These are phyloP conservation scores for Didymella exigua DNA, from an alignment of 2,329 filamentous ascomycete genomes.

Conservation along the genomic window DNA sequence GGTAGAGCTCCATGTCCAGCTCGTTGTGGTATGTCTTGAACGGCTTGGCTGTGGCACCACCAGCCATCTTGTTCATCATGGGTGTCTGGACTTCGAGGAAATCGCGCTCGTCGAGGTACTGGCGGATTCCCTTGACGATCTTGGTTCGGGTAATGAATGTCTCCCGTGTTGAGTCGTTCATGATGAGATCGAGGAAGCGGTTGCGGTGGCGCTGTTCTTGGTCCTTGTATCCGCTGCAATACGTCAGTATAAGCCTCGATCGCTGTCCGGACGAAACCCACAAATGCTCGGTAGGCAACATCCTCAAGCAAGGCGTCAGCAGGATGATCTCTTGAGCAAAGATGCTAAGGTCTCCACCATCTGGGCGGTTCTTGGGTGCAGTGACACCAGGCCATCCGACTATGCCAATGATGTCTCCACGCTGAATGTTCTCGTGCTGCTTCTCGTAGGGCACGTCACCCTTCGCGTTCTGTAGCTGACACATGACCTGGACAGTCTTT, in stretches of 20 bases:
- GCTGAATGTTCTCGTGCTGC: constrained; percentile 85
- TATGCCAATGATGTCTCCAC: constrained; percentile 92
- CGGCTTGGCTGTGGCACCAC: constrained; percentile 92
- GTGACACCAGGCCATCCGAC: constrained; percentile 84
- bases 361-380: constrained; percentile 72
- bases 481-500: constrained; percentile 86
- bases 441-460: constrained; percentile 76
- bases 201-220: constrained; percentile 92
- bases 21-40: constrained; percentile 98
- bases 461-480: constrained; percentile 78
- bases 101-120: constrained; percentile 83
- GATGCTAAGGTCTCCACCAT: constrained; percentile 82
- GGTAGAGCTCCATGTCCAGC: constrained; percentile 89
- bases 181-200: constrained; percentile 93
- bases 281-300: constrained; percentile 72
- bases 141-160: constrained; percentile 84
- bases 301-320: constrained; percentile 88
- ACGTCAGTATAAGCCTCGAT: too few species aligned
- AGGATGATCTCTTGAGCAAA: constrained; percentile 87
- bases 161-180: constrained; percentile 86
- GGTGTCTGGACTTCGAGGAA: constrained; percentile 94
- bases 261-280: too few species aligned
- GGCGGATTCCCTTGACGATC: constrained; percentile 86
- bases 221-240: constrained; percentile 95
- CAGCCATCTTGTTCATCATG: constrained; percentile 95